These are phyloP conservation scores for Globisporangium megalacanthum DNA, from an alignment of 352 stramenopile species.

Conservation along the genomic window DNA sequence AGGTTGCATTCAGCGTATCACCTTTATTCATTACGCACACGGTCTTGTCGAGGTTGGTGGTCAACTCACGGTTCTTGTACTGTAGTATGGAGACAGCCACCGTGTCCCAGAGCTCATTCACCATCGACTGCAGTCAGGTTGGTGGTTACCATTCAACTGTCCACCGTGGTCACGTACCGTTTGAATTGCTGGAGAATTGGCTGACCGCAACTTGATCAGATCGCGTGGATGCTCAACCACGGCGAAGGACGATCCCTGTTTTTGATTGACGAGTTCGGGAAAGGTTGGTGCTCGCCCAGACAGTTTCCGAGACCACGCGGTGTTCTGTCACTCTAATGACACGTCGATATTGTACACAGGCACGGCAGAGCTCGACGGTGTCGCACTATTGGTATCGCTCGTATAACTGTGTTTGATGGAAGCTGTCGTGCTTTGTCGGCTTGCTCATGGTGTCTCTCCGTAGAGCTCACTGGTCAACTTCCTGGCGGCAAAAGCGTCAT, in stretches of 20 bases:
- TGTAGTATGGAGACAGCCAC: conserved; percentile 68
- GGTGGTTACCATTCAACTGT: too few species aligned
- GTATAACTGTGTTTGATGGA: not conserved
- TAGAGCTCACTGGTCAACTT: conserved; percentile 61
- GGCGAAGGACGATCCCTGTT: conserved; percentile 53
- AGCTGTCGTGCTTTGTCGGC: not conserved
- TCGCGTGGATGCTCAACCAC: conserved; percentile 82
- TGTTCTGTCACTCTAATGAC: not conserved
- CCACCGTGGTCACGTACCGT: not conserved
- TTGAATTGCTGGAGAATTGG: not conserved
- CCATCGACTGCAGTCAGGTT: conserved; percentile 85
- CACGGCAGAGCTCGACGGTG: conserved; percentile 68
- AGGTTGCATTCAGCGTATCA: conserved; percentile 29
- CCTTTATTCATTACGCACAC: not conserved
- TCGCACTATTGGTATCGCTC: conserved; percentile 58
- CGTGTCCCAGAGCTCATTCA: conserved; percentile 82
- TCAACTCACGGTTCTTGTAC: conserved; percentile 9
- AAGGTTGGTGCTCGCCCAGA: conserved; percentile 33
- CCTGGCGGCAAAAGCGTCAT: conserved; percentile 27
- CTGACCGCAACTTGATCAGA: conserved; percentile 24
- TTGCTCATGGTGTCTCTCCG: conserved; percentile 11
- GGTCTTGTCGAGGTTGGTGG: not conserved
- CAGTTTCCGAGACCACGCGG: too few species aligned
- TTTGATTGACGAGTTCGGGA: conserved; percentile 85
- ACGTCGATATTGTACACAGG: conserved; percentile 26